Percentiles rank a stretch among this genome's conserved stretches.
Evolutionary conservation across 176 grass and related monocot genomes (phyloP).

Genomic region (Melocanna baccifera): DNA sequence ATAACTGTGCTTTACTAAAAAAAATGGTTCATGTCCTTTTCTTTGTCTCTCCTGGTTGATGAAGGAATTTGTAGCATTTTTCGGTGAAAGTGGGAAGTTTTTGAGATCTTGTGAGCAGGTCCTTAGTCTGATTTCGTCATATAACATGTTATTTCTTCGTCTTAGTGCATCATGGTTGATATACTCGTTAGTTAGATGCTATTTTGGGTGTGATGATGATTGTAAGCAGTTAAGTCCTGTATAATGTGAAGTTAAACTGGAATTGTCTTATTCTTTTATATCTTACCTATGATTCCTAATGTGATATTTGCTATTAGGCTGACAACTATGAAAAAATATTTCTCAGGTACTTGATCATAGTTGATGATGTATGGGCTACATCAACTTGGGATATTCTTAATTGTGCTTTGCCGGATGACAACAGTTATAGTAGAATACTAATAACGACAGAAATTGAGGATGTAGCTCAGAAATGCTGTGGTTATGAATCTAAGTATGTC

Average conservation of each 20-base stretch:
- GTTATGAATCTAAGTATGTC: background rate
- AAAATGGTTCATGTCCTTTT: background rate
- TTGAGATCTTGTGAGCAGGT: background rate
- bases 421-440: background rate
- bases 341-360: constrained; percentile 2
- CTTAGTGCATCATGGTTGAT: background rate
- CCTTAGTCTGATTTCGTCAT: background rate
- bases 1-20: background rate
- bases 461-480: background rate
- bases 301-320: background rate
- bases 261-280: background rate
- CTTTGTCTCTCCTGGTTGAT: background rate
- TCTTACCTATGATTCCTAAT: background rate
- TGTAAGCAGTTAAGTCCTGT: background rate
- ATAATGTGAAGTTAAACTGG: background rate
- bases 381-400: constrained; percentile 1
- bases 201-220: background rate
- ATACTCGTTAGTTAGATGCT: background rate
- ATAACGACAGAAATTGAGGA: background rate
- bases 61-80: background rate
- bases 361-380: background rate
- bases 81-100: background rate
- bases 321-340: background rate
- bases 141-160: background rate
- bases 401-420: background rate